Evolutionary conservation across 2,329 filamentous ascomycete species (phyloP), one percentile per base, ranked within the genome.

Genomic region (Neonectria neomacrospora): DNA sequence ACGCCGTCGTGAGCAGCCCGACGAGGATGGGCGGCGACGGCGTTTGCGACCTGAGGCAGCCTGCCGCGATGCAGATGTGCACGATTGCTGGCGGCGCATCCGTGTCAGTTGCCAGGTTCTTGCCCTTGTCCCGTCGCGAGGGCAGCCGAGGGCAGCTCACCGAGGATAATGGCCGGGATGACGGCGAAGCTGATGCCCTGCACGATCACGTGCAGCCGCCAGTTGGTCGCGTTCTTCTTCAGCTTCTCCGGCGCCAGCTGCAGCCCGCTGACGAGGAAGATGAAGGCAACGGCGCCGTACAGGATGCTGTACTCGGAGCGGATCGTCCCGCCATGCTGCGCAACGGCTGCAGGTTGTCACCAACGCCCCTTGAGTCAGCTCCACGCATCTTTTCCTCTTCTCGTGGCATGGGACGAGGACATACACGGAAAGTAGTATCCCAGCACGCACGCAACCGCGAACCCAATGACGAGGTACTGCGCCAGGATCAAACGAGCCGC

Each of bases 241-340:
- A 92, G 79, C 69, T 91, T 87, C 34, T 83, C 80, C 0, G 86
- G 87, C 8, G 89, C 83, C 18, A 93, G 85, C 54, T 90, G 91
- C 69, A 91, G 83, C 3, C 90, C 90, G 58, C 89, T 91, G 67
- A 92, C 83, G 60, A 92, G 80, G 75, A 93, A 93, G 70, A 92
- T 91, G 70, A 91, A 77, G 18, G 84, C 87, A 30, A 93, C 88
- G 20, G 85, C 88, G 32, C 90, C 88, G 74, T 93, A 93, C 30
- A 91, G 82, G 57, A 92, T 86, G 79, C 71, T 87, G 80, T 79
- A 86, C 77, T 80, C 86, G 70, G 77, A 89, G 77, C 76, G 86
- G 76, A 82, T 84, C 48, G 77, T 73, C 7, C 83, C 83, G 37
- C 82, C 82, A 53, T 80, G 79, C 18, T 80, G 79, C 44, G 84